phyloP scores from a whole-genome alignment of 2,329 filamentous ascomycete genomes.

The Sarocladium strictum region DNA sequence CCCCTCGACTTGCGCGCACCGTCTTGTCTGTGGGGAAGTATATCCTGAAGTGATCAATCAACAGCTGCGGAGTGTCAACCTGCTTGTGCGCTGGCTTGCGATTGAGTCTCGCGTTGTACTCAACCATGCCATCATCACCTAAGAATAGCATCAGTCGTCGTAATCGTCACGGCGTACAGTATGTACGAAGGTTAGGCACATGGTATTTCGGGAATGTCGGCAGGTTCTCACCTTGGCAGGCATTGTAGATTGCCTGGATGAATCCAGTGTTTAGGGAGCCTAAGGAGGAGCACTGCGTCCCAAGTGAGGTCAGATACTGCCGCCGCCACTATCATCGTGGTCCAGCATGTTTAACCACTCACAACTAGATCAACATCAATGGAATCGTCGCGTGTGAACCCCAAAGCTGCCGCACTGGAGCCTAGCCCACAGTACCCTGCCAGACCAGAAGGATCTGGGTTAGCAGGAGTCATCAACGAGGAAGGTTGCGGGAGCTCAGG shows the following conservation, averaged over 20 bases:
- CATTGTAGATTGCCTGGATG: slow-evolving; percentile 49
- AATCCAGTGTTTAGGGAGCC: slow-evolving; percentile 68
- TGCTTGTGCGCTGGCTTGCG: slow-evolving; percentile 20
- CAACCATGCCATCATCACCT: slow-evolving; percentile 36
- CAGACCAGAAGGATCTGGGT: slow-evolving; percentile 11
- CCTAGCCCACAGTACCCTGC: slow-evolving; percentile 71
- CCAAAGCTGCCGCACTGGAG: slow-evolving; percentile 57
- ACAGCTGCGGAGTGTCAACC: slow-evolving; percentile 15
- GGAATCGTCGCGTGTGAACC: slow-evolving; percentile 46
- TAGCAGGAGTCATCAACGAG: slow-evolving; percentile 16
- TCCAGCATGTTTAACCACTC: slow-evolving; percentile 21
- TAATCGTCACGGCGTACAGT: slow-evolving; percentile 2
- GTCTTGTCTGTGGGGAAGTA: slow-evolving; percentile 77
- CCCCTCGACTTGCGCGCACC: slow-evolving; percentile 58
- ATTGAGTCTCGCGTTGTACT: slow-evolving; percentile 34
- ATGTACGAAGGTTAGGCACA: not conserved
- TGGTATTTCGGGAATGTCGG: slow-evolving; percentile 14
- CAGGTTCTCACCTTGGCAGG: slow-evolving; percentile 42
- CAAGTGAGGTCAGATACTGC: not conserved
- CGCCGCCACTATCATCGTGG: not conserved
- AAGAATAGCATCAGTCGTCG: not conserved
- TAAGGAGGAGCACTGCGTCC: slow-evolving; percentile 65
- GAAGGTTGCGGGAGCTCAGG: not conserved
- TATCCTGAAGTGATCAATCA: slow-evolving; percentile 55
- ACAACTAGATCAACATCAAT: slow-evolving; percentile 71